These are phyloP conservation scores for Antrodiella citrinella DNA, from an alignment of 768 basidiomycete genomes.

Conservation along the genomic window DNA sequence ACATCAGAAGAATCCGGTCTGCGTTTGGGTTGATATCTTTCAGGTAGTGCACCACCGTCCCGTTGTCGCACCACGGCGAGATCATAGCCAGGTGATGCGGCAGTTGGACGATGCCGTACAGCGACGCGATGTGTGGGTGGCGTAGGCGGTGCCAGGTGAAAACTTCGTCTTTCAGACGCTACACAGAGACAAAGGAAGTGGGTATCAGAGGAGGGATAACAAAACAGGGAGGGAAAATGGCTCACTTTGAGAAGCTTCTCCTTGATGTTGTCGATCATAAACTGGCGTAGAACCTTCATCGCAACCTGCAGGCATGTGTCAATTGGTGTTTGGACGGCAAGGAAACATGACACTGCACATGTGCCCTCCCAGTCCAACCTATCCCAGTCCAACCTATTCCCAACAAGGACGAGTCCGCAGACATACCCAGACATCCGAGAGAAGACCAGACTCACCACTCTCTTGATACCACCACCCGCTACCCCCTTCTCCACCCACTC, in stretches of 20 bases:
- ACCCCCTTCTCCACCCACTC: slow-evolving; percentile 39
- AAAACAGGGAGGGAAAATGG: background rate
- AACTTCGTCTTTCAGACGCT: slow-evolving; percentile 53
- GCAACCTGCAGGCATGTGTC: slow-evolving; percentile 36
- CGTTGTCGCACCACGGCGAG: slow-evolving; percentile 56
- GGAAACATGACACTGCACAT: background rate
- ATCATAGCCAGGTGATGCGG: slow-evolving; percentile 52
- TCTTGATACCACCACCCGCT: slow-evolving; percentile 10
- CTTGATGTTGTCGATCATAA: slow-evolving; percentile 40
- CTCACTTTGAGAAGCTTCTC: slow-evolving; percentile 45
- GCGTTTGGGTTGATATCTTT: slow-evolving; percentile 29
- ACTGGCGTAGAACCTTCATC: slow-evolving; percentile 43
- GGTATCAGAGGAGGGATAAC: background rate
- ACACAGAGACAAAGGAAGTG: background rate
- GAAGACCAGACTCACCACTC: background rate
- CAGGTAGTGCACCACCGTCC: slow-evolving; percentile 45
- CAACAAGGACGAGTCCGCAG: background rate
- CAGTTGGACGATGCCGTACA: slow-evolving; percentile 48
- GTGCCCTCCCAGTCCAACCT: background rate
- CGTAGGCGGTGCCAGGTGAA: slow-evolving; percentile 49
- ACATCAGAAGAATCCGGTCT: slow-evolving; percentile 41
- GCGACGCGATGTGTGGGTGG: slow-evolving; percentile 45
- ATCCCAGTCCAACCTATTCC: background rate
- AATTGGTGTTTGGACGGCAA: too few species aligned
- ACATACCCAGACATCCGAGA: background rate